These are phyloP conservation scores for Phlebiopsis gigantea DNA, from an alignment of 768 basidiomycete species.

Conservation along the genomic window DNA sequence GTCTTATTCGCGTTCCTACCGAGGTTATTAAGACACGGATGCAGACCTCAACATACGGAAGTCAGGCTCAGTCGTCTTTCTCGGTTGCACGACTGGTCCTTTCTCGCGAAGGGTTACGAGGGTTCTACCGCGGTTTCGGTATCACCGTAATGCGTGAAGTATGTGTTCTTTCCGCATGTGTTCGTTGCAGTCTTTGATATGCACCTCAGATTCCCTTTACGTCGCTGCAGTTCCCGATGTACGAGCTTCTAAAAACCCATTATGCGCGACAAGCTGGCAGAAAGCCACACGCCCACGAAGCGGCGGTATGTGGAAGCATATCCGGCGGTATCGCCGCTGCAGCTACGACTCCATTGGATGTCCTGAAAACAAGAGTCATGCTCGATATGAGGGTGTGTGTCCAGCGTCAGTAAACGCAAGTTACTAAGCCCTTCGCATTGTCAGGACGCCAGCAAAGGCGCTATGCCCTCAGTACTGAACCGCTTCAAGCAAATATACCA, in stretches of 20 bases:
- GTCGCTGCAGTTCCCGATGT: constrained; percentile 92
- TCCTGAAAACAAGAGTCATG: constrained; percentile 97
- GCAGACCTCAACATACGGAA: constrained; percentile 77
- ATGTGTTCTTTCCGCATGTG: constrained; percentile 1
- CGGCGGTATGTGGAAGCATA: constrained; percentile 84
- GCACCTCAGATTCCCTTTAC: constrained; percentile 84
- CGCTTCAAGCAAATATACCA: constrained; percentile 64
- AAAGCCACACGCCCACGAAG: constrained; percentile 63
- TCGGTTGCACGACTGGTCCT: constrained; percentile 53
- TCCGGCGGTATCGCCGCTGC: constrained; percentile 90
- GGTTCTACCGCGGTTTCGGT: constrained; percentile 87
- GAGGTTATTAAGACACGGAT: constrained; percentile 94
- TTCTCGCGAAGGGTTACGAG: constrained; percentile 57
- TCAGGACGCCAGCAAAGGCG: constrained; percentile 46
- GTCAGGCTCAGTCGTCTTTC: constrained; percentile 50
- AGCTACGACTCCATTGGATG: constrained; percentile 91
- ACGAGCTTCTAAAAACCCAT: constrained; percentile 76
- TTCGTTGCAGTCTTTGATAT: too few relatives aligned
- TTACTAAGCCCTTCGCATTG: neutral
- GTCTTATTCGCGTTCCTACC: constrained; percentile 90
- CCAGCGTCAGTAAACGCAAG: too few relatives aligned
- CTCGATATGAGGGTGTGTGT: constrained; percentile 72
- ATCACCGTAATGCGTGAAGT: constrained; percentile 73
- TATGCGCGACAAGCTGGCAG: constrained; percentile 51
- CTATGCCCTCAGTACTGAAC: constrained; percentile 47